A percentile compares a stretch with the other conserved stretches of the same genome.
Conservation (phyloP, 305 asterid species). For the Fraxinus angustifolia region DNA sequence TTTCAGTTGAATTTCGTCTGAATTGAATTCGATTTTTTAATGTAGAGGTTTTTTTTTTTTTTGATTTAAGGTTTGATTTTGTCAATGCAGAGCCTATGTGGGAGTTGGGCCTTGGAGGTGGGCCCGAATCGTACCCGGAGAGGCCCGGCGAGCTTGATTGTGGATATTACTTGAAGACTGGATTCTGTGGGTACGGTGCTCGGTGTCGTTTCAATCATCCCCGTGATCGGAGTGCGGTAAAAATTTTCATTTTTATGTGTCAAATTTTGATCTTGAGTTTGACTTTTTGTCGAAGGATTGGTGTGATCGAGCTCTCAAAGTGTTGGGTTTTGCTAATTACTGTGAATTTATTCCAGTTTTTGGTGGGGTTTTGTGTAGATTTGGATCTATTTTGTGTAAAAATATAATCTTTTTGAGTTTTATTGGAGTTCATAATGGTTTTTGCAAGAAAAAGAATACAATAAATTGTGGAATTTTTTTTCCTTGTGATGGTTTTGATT, state of each 20-base stretch:
- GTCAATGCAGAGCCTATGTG: constrained; percentile 83
- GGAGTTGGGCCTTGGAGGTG: constrained; percentile 66
- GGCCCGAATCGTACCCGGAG: constrained; percentile 73
- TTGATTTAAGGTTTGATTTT: constrained; percentile 33
- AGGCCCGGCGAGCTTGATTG: constrained; percentile 80
- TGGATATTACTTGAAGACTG: constrained; percentile 82
- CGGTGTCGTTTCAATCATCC: constrained; percentile 99
- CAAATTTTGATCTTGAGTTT: constrained; percentile 11
- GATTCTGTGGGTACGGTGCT: constrained; percentile 82
- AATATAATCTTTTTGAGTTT: neutral
- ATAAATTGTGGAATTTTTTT: constrained; percentile 13
- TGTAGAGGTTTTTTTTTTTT: constrained; percentile 29
- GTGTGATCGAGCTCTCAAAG: constrained; percentile 31
- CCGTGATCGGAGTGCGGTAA: constrained; percentile 66
- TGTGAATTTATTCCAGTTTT: neutral
- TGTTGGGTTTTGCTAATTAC: constrained; percentile 5
- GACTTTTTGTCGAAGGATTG: constrained; percentile 21
- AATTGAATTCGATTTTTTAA: constrained; percentile 36
- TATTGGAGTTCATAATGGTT: constrained; percentile 13
- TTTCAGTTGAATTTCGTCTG: constrained; percentile 49
- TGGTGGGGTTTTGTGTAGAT: constrained; percentile 26
- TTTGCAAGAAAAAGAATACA: constrained; percentile 10
- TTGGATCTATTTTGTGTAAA: constrained; percentile 28
- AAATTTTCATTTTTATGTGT: neutral
- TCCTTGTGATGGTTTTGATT: constrained; percentile 5